A percentile compares a stretch with the other conserved stretches of the same genome.
phyloP scores from a whole-genome alignment of 129 eudicot species.

The Scalesia atractyloides region DNA sequence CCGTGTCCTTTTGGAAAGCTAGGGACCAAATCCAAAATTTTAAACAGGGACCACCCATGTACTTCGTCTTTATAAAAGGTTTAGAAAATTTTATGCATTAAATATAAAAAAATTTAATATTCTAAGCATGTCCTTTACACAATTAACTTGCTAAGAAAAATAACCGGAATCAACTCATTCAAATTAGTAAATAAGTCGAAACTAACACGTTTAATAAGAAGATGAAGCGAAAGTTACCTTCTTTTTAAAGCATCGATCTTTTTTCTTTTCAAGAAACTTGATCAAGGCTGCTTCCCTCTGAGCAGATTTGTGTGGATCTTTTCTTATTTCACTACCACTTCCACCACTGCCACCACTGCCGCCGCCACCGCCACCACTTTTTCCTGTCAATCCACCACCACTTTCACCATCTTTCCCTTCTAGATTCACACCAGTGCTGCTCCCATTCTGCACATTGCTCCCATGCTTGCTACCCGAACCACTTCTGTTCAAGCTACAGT shows the following conservation, averaged over 20 bases:
- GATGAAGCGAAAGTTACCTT: slow-evolving; percentile 45
- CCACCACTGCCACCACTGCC: slow-evolving; percentile 32
- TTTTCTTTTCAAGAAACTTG: slow-evolving; percentile 67
- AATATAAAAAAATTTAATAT: too few relatives aligned
- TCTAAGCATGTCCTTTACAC: neutral
- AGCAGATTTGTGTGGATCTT: slow-evolving; percentile 34
- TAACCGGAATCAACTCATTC: neutral
- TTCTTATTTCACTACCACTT: neutral
- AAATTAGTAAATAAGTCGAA: neutral
- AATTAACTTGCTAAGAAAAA: neutral
- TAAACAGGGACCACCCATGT: too few relatives aligned
- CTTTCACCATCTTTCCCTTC: slow-evolving; percentile 48
- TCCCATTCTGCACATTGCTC: slow-evolving; percentile 60
- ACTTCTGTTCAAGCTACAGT: slow-evolving; percentile 52
- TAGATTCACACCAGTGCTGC: slow-evolving; percentile 44
- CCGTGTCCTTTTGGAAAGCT: too few relatives aligned
- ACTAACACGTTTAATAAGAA: neutral
- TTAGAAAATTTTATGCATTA: neutral
- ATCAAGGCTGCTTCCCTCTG: slow-evolving; percentile 59
- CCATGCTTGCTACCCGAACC: slow-evolving; percentile 63
- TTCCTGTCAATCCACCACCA: slow-evolving; percentile 36
- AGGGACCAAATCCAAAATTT: too few relatives aligned
- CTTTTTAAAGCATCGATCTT: slow-evolving; percentile 60
- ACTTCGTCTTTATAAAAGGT: too few relatives aligned
- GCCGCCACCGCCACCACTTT: slow-evolving; percentile 46